These are phyloP conservation scores for Hygrophorus russula DNA, from an alignment of 768 basidiomycete species.

Conservation along the genomic window DNA sequence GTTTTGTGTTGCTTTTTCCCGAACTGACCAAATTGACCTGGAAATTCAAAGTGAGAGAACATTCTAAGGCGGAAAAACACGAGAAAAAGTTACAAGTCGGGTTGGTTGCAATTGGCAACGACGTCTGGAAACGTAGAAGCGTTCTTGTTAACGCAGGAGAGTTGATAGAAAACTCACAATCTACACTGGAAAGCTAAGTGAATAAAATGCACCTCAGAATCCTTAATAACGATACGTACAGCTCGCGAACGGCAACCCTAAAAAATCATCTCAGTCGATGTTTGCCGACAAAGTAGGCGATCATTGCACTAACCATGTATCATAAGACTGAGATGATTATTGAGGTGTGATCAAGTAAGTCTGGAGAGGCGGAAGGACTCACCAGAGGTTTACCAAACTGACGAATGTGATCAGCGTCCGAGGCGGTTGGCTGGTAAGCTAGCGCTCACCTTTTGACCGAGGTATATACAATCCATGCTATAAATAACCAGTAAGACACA, in stretches of 20 bases:
- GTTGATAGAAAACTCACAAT: slow-evolving; percentile 37
- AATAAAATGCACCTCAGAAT: neutral
- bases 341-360: slow-evolving; percentile 1
- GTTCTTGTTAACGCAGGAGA: neutral
- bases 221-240: slow-evolving; percentile 36
- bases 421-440: neutral
- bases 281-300: neutral
- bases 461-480: slow-evolving; percentile 94
- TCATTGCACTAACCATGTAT: slow-evolving; percentile 36
- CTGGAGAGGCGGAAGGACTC: slow-evolving; percentile 14
- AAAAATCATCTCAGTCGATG: neutral
- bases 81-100: slow-evolving; percentile 57
- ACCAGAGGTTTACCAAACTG: slow-evolving; percentile 74
- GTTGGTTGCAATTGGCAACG: slow-evolving; percentile 55
- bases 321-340: slow-evolving; percentile 33
- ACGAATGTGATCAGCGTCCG: neutral
- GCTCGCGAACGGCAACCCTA: slow-evolving; percentile 62
- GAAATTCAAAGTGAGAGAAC: neutral
- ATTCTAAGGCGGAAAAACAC: neutral
- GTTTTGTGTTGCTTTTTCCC: neutral
- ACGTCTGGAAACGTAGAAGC: slow-evolving; percentile 37
- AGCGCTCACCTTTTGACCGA: slow-evolving; percentile 75
- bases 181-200: slow-evolving; percentile 35
- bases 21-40: slow-evolving; percentile 75
- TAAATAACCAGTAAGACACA: neutral